phyloP scores from a whole-genome alignment of 177 flowering plant genomes.

The Telopea speciosissima region DNA sequence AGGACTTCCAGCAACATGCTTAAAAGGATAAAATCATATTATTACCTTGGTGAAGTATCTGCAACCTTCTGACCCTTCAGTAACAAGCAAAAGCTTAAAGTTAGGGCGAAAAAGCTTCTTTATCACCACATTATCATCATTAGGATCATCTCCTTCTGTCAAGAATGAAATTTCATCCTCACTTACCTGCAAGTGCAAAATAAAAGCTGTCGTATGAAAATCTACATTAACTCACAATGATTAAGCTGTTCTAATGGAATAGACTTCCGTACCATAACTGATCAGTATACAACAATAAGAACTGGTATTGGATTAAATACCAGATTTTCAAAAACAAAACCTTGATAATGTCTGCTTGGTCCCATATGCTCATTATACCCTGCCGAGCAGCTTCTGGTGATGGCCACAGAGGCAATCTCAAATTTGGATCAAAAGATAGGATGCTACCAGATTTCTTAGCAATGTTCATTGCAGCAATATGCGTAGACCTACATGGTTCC shows the following conservation, averaged over 20 bases:
- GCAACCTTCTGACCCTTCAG: conserved; percentile 81
- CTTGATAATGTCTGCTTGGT: conserved; percentile 79
- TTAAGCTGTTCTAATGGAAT: neutral
- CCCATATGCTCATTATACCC: conserved; percentile 79
- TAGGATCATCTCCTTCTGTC: conserved; percentile 72
- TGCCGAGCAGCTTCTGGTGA: conserved; percentile 48
- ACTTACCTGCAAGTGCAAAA: conserved; percentile 45
- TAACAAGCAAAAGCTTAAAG: conserved; percentile 69
- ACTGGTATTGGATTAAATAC: neutral
- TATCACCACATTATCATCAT: conserved; percentile 73
- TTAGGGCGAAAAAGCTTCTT: conserved; percentile 70
- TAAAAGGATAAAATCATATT: conserved; percentile 2
- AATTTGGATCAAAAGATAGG: conserved; percentile 60
- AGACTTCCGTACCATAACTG: neutral
- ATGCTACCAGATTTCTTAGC: conserved; percentile 41
- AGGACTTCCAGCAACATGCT: conserved; percentile 2
- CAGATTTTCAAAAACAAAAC: conserved; percentile 22
- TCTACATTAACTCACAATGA: neutral
- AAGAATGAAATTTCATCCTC: conserved; percentile 84
- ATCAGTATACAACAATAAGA: neutral
- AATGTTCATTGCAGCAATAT: conserved; percentile 46
- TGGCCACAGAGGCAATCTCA: conserved; percentile 57
- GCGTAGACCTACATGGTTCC: conserved; percentile 56
- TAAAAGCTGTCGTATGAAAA: neutral
- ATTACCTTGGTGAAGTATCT: conserved; percentile 83